These are phyloP conservation scores for Neospermospora avenae DNA, from an alignment of 2,329 filamentous ascomycete genomes.

Conservation along the genomic window DNA sequence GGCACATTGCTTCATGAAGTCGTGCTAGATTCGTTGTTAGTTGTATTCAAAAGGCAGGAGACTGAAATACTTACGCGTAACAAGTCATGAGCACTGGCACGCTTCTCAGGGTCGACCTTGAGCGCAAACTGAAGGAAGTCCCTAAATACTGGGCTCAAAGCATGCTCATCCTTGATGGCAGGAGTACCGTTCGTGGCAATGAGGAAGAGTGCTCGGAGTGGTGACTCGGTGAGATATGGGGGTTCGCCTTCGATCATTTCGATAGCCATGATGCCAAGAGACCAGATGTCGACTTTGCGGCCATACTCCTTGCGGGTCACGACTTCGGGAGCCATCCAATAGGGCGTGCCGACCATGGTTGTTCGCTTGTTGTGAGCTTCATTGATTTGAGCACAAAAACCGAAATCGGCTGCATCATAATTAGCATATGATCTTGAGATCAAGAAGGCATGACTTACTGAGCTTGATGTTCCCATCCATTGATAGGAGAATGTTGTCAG, in stretches of 20 bases:
- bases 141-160: slow-evolving; percentile 75
- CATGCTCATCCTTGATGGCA: slow-evolving; percentile 87
- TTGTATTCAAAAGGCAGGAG: slow-evolving; percentile 5
- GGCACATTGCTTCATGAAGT: slow-evolving; percentile 75
- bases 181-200: slow-evolving; percentile 98
- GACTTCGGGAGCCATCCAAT: slow-evolving; percentile 99
- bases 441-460: slow-evolving; percentile 56
- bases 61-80: slow-evolving; percentile 66
- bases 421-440: slow-evolving; percentile 32
- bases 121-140: slow-evolving; percentile 92
- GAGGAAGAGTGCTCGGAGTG: slow-evolving; percentile 86
- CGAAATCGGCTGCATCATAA: slow-evolving; percentile 74
- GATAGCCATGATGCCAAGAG: slow-evolving; percentile 97
- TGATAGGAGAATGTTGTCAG: slow-evolving; percentile 93
- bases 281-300: slow-evolving; percentile 98
- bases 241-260: slow-evolving; percentile 99
- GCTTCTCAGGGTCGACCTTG: slow-evolving; percentile 95
- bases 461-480: slow-evolving; percentile 96
- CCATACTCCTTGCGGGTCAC: slow-evolving; percentile 97
- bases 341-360: slow-evolving; percentile 98
- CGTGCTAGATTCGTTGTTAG: slow-evolving; percentile 54
- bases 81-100: slow-evolving; percentile 90
- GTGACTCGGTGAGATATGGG: slow-evolving; percentile 93
- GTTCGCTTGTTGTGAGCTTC: slow-evolving; percentile 96
- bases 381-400: slow-evolving; percentile 98